Evolutionary conservation across 495 filamentous ascomycete genomes (phyloP).

Genomic region (Aspergillus bertholletiae): DNA sequence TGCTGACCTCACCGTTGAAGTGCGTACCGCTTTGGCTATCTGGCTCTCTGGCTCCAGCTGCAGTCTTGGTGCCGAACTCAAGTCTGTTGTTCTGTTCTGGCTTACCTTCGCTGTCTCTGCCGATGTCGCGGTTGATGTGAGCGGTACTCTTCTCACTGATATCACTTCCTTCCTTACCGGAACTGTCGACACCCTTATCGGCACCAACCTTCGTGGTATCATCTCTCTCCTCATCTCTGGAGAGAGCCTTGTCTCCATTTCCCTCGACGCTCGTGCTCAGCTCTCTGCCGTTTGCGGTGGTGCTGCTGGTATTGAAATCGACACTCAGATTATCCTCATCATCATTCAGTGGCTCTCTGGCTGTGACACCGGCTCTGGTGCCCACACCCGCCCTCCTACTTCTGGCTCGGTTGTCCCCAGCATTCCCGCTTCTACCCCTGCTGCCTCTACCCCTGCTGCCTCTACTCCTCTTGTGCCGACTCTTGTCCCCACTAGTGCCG

Average conservation of each 20-base stretch:
- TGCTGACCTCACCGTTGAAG: slow-evolving; percentile 22
- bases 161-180: slow-evolving; percentile 30
- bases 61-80: slow-evolving; percentile 38
- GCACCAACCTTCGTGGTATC: slow-evolving; percentile 32
- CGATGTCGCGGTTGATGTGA: slow-evolving; percentile 28
- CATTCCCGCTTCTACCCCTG: slow-evolving; percentile 17
- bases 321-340: slow-evolving; percentile 24
- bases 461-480: slow-evolving; percentile 7
- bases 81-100: slow-evolving; percentile 42
- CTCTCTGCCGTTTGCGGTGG: slow-evolving; percentile 41
- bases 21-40: slow-evolving; percentile 31
- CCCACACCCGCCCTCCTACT: slow-evolving; percentile 14
- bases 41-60: slow-evolving; percentile 39
- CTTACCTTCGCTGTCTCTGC: slow-evolving; percentile 31
- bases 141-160: slow-evolving; percentile 24
- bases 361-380: slow-evolving; percentile 26
- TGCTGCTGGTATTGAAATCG: slow-evolving; percentile 29
- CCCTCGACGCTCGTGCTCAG: slow-evolving; percentile 35
- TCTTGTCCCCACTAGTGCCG: slow-evolving; percentile 5
- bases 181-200: slow-evolving; percentile 25
- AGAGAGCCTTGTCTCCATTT: slow-evolving; percentile 32
- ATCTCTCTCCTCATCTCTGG: slow-evolving; percentile 33
- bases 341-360: slow-evolving; percentile 42
- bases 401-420: slow-evolving; percentile 18
- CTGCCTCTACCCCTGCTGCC: slow-evolving; percentile 8